Base-by-base conservation (phyloP, 192 early-diverging fungal species). In the Coemansia sp. region DNA sequence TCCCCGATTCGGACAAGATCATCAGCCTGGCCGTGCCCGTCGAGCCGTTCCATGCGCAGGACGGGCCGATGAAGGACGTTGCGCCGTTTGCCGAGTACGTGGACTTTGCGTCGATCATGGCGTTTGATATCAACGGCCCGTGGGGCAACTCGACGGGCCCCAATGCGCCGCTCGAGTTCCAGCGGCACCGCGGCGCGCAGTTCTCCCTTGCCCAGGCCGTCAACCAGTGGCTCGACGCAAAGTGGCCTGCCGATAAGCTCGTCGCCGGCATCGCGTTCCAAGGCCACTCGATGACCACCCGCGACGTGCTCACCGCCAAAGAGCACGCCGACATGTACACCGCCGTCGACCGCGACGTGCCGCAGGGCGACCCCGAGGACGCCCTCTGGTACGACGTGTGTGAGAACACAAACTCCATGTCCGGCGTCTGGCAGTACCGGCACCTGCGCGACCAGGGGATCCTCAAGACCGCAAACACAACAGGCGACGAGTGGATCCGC, bases 31-130 rank as follows among this genome's bases (percentile, higher is more conserved):
- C 91, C 4, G 83, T 82, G 1, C 75, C 81, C 27, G 81, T 85
- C 23, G 71, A 82, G 25, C 84, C 88, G 0, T 88, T 88, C 61
- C 81, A 83, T 21, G 66, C 64, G 12, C 45, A 71, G 8, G 67
- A 71, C 18, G 82, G 85, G 0, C 68, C 76, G 27, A 62, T 88
- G 55, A 64, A 64, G 9, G 83, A 89, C 28, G 80, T 88, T 5
- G 75, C 70, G 31, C 80, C 64, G 10, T 88, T 82, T 66, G 84
- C 82, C 50, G 77, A 84, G 58, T 83, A 79, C 29, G 79, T 91
- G 2, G 82, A 86, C 64, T 83, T 80, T 43, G 83, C 89, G 28
- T 87, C 87, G 18, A 53, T 93, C 22, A 80, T 88, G 83, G 84
- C 83, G 2, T 89, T 90, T 50, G 88, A 87, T 63, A 75, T 81